A percentile compares a stretch with the other conserved stretches of the same genome.
Evolutionary conservation across 2,329 filamentous ascomycete genomes (phyloP).

Genomic region (Claviceps humidiphila): DNA sequence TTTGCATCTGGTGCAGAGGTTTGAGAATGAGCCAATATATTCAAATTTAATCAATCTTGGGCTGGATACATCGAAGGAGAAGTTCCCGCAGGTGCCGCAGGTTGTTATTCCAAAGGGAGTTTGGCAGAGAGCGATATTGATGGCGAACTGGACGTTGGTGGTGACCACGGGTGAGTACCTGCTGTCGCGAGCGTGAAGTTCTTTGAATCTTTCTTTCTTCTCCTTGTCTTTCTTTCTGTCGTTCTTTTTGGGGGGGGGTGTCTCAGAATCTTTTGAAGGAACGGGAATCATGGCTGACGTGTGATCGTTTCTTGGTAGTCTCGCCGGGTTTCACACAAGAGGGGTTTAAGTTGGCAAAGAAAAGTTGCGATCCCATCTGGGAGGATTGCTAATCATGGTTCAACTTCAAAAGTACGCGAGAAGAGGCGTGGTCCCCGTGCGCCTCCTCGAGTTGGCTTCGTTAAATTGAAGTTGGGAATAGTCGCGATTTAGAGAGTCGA

Average conservation of each 20-base stretch:
- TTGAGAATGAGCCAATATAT: no score
- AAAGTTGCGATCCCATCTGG: neutral
- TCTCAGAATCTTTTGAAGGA: neutral
- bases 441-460: no score
- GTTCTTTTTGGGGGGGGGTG: no score
- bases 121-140: conserved; percentile 29
- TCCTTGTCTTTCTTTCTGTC: no score
- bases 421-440: no score
- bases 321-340: neutral
- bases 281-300: neutral
- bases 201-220: neutral
- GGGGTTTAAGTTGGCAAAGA: neutral
- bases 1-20: conserved; percentile 25
- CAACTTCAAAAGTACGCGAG: no score
- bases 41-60: conserved; percentile 29
- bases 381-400: neutral
- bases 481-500: no score
- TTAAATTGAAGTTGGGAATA: neutral
- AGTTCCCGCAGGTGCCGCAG: conserved; percentile 25
- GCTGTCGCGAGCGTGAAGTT: neutral
- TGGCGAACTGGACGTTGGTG: conserved; percentile 32
- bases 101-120: conserved; percentile 24
- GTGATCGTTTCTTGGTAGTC: neutral
- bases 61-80: conserved; percentile 23
- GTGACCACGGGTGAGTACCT: conserved; percentile 14